Evolutionary conservation across 148 eudicot genomes (phyloP).

Genomic region (Diospyros lotus): DNA sequence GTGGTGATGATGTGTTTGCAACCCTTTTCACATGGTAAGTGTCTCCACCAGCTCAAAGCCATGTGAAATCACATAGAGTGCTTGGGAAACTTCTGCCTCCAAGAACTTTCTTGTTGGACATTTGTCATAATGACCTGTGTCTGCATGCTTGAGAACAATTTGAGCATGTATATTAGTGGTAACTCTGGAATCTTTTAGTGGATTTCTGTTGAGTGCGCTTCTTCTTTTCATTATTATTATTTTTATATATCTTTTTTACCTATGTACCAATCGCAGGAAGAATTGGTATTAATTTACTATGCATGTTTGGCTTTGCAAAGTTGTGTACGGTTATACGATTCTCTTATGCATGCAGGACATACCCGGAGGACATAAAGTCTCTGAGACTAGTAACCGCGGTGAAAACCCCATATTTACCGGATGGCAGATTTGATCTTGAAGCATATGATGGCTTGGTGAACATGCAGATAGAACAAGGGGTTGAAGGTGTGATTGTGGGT

Average conservation of each 20-base stretch:
- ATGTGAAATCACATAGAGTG: neutral
- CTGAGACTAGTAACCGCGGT: conserved; percentile 73
- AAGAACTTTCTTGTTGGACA: neutral
- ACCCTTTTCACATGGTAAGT: neutral
- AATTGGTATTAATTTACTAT: neutral
- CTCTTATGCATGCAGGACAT: conserved; percentile 51
- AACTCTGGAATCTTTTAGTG: neutral
- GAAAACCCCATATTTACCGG: conserved; percentile 88
- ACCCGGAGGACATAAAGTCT: conserved; percentile 70
- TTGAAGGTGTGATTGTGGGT: conserved; percentile 76
- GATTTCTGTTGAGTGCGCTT: neutral
- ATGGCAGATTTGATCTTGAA: conserved; percentile 90
- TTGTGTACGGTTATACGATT: neutral
- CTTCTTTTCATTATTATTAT: neutral
- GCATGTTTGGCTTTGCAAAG: neutral
- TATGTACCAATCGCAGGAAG: neutral
- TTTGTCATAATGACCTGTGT: neutral
- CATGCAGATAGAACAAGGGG: conserved; percentile 77
- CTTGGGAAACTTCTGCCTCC: neutral
- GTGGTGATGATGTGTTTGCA: neutral
- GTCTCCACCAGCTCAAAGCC: neutral
- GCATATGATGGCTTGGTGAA: conserved; percentile 80
- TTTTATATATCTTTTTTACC: neutral
- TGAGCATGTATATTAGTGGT: neutral
- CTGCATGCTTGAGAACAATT: neutral